Conservation (phyloP, 495 filamentous ascomycete genomes). For the Usnea hakonensis region DNA sequence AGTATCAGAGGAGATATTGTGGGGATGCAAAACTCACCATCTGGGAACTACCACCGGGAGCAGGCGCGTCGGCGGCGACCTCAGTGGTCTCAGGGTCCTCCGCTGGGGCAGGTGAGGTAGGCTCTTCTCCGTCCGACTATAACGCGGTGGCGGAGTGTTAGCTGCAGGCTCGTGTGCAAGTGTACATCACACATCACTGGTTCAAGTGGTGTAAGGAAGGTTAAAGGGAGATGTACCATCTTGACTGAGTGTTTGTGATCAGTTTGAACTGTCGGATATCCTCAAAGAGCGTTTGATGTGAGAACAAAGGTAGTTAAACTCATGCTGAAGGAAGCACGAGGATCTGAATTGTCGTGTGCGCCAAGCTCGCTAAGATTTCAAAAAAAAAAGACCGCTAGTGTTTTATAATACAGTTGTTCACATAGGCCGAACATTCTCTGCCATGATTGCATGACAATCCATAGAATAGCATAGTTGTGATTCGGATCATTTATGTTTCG, state of each 20-base stretch:
- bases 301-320: neutral
- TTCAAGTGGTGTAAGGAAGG: neutral
- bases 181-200: neutral
- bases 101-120: conserved; percentile 53
- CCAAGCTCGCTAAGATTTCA: conserved; percentile 18
- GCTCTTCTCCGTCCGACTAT: conserved; percentile 85
- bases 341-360: conserved; percentile 18
- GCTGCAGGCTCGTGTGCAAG: conserved; percentile 7
- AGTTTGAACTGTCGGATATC: conserved; percentile 49
- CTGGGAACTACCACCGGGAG: conserved; percentile 58
- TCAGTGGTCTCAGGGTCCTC: conserved; percentile 65
- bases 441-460: neutral
- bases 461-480: neutral
- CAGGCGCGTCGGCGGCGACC: conserved; percentile 86
- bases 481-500: neutral
- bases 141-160: conserved; percentile 5
- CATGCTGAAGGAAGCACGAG: conserved; percentile 6
- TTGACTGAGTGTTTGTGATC: conserved; percentile 29
- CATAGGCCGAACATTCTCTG: neutral
- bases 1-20: too few species aligned
- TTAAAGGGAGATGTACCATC: conserved; percentile 27
- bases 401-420: neutral
- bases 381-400: conserved; percentile 10
- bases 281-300: conserved; percentile 49
- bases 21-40: neutral